Conservation (phyloP, 805 yeast species). For the Myxozyma vanderwaltii region DNA sequence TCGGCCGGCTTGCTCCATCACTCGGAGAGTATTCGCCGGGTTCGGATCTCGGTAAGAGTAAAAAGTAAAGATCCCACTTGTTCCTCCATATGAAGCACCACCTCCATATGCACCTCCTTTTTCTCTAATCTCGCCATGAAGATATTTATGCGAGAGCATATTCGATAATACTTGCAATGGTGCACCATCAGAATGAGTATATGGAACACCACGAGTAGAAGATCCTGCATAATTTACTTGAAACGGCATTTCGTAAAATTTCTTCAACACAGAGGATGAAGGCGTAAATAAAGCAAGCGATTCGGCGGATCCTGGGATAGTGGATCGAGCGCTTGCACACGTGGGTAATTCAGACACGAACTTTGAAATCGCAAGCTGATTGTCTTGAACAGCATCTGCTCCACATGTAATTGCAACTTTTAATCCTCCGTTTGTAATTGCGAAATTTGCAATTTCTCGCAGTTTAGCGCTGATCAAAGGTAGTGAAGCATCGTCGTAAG, state of each 20-base stretch:
- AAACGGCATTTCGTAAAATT: slow-evolving; percentile 72
- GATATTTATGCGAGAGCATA: slow-evolving; percentile 73
- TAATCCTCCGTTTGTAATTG: slow-evolving; percentile 37
- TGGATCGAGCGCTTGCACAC: slow-evolving; percentile 6
- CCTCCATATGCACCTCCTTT: slow-evolving; percentile 99
- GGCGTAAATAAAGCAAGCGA: slow-evolving; percentile 1
- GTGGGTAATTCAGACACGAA: slow-evolving; percentile 19
- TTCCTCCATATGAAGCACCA: slow-evolving; percentile 79
- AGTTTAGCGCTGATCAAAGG: slow-evolving; percentile 67
- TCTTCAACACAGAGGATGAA: slow-evolving; percentile 22
- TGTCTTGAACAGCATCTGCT: slow-evolving; percentile 38
- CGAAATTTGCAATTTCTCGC: slow-evolving; percentile 38
- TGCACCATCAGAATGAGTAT: slow-evolving; percentile 75
- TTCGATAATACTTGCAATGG: slow-evolving; percentile 80
- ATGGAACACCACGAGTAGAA: slow-evolving; percentile 66
- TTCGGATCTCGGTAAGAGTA: slow-evolving; percentile 96
- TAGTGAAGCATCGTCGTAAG: slow-evolving; percentile 52
- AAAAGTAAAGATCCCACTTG: slow-evolving; percentile 76
- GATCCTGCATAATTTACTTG: slow-evolving; percentile 84
- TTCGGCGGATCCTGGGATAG: slow-evolving; percentile 32
- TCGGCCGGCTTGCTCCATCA: slow-evolving; percentile 57
- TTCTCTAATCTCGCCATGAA: slow-evolving; percentile 89
- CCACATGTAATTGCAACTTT: slow-evolving; percentile 64
- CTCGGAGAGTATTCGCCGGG: slow-evolving; percentile 65
- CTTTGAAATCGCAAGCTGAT: slow-evolving; percentile 17